Evolutionary conservation across 495 filamentous ascomycete genomes (phyloP), one percentile per base, ranked within the genome.

Genomic region (Bathelium albidoporum): DNA sequence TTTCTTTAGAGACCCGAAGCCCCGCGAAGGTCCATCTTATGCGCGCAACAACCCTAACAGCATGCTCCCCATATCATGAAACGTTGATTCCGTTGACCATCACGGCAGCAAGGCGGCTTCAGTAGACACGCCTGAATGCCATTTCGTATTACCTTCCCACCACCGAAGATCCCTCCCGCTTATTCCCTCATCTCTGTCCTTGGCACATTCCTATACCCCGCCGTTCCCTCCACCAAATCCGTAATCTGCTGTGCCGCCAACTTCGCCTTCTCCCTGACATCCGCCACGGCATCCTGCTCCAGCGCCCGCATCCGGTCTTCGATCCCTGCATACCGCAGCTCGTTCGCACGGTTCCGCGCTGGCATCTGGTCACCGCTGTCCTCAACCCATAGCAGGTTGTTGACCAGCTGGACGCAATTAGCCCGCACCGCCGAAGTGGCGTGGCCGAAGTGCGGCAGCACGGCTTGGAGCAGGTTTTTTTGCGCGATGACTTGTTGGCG

Each of bases 181-280:
- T 55, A 55, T 10, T 55, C 49, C 49, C 49, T 55, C 49, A 55
- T 55, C 49, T 55, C 49, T 7, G 29, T 55, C 49, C 29, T 24
- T 7, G 22, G 12, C 12, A 55, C 5, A 4, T 24, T 24, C 49
- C 49, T 55, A 11, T 20, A 20, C 43, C 9, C 43, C 43, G 43
- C n/a, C 49, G 22, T 5, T 28, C 49, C 49, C 4, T 55, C 49
- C 24, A 29, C 20, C 49, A 76, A 69, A 62, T 67, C 65, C 29
- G 62, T 65, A 74, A 96, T 77, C 70, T 91, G 83, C 75, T 83
- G 84, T 9, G 86, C 72, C 5, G 88, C 92, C 52, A 83, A 87
- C 77, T 89, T 96, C 11, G 88, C 90, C 59, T 89, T 77, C 75
- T 97, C 90, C 60, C 84, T 80, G 11, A 95, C 86, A 74, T 96